Base-by-base conservation (phyloP, 1,284 basidiomycete genomes). In the Athelia psychrophila region DNA sequence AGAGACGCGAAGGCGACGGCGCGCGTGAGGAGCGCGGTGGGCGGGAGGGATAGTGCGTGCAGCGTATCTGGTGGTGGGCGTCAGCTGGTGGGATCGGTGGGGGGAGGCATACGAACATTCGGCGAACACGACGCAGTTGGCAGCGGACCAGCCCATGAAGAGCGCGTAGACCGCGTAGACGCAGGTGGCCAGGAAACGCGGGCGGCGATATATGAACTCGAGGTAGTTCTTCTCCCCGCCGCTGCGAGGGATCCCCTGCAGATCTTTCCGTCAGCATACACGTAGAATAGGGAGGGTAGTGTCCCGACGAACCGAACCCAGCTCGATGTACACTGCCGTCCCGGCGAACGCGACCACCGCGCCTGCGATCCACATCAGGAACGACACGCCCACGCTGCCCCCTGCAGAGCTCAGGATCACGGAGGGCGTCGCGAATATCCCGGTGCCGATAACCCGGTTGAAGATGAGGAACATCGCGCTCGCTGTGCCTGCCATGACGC, bases 171-270 rank as follows among this genome's bases (percentile, higher is more conserved):
- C 68, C 1, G 81, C 76, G 58, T 79, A 90, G 12, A 76, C 63
- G 57, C 83, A 86, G 2, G 83, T 83, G 5, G 72, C 72, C 51
- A 91, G 66, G 58, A 82, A 86, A 52, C 73, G 77, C 5, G 88
- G 88, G 16, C 72, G 71, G 40, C 79, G 74, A 64, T 80, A 91
- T 24, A 88, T 79, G 60, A 76, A 87, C 54, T 90, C 86, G 30
- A 91, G 69, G 58, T 91, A 91, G 51, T 84, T 86, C 69, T 88
- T 88, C 71, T 91, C 88, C 16, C 84, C 88, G 2, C 88, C 88
- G 52, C 77, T 88, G 3, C 80, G 72, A 3, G 87, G 88, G 4
- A 88, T 69, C 16, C 79, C 84, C 84, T 86, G n/a, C 6, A 6
- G 8, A 30, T 30, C 13, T 42, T 40, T 3, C 32, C 10, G 30